Percentiles rank a stretch among this genome's conserved stretches.
phyloP scores from a whole-genome alignment of 495 filamentous ascomycete genomes.

The Cercophora samala region DNA sequence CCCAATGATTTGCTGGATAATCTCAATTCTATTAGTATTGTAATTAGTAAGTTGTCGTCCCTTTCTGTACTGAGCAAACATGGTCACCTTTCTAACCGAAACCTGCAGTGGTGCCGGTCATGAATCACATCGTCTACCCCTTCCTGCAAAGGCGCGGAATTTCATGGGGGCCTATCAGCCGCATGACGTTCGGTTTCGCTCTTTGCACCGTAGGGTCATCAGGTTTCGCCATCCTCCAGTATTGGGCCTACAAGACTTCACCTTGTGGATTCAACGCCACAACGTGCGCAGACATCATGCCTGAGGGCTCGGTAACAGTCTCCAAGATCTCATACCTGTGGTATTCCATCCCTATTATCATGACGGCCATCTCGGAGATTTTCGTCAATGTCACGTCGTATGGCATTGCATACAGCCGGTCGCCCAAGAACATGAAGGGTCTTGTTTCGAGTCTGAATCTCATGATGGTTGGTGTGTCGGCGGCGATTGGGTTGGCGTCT shows the following conservation, averaged over 20 bases:
- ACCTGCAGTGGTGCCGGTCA: slow-evolving; percentile 55
- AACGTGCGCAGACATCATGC: slow-evolving; percentile 36
- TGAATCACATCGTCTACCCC: slow-evolving; percentile 65
- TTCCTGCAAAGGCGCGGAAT: slow-evolving; percentile 58
- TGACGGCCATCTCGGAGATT: slow-evolving; percentile 62
- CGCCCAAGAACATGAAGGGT: slow-evolving; percentile 65
- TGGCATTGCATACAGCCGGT: slow-evolving; percentile 69
- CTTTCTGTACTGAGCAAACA: background rate
- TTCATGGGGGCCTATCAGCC: slow-evolving; percentile 66
- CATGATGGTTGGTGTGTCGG: slow-evolving; percentile 57
- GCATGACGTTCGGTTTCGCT: slow-evolving; percentile 70
- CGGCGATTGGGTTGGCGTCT: slow-evolving; percentile 55
- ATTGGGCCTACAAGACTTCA: slow-evolving; percentile 62
- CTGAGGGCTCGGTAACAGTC: slow-evolving; percentile 1
- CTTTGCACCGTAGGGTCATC: slow-evolving; percentile 61
- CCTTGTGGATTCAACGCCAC: slow-evolving; percentile 48
- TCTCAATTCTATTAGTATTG: slow-evolving; percentile 70
- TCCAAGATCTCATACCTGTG: slow-evolving; percentile 34
- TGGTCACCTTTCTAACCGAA: background rate
- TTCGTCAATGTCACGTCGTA: slow-evolving; percentile 69
- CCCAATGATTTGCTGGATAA: slow-evolving; percentile 77
- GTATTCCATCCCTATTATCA: slow-evolving; percentile 47
- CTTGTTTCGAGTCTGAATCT: slow-evolving; percentile 67
- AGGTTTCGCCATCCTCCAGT: slow-evolving; percentile 66
- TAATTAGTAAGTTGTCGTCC: slow-evolving; percentile 43